These are phyloP conservation scores for Gossypium lobatum DNA, from an alignment of 441 rosid genomes.

Conservation along the genomic window DNA sequence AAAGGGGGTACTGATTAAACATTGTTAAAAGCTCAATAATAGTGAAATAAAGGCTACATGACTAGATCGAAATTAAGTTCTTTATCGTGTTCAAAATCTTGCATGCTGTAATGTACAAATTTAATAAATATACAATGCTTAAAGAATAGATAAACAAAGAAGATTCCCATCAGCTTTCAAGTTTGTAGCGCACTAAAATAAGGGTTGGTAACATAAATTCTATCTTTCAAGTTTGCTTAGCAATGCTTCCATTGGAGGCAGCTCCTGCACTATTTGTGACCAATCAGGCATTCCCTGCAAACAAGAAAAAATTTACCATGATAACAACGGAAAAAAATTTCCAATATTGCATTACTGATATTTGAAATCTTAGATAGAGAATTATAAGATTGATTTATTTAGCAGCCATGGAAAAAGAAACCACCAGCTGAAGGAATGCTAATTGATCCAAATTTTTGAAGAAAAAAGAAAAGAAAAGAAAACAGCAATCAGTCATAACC, in stretches of 20 bases:
- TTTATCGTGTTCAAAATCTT: not conserved
- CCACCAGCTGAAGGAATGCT: not conserved
- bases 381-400: not conserved
- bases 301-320: not conserved
- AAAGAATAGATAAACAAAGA: not conserved
- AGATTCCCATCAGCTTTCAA: not conserved
- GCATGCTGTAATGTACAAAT: not conserved
- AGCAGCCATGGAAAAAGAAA: not conserved
- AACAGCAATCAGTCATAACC: not conserved
- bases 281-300: slow-evolving; percentile 91
- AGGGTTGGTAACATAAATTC: slow-evolving; percentile 1
- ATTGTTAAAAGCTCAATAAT: not conserved
- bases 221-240: slow-evolving; percentile 83
- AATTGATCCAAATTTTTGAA: not conserved
- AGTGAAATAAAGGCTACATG: not conserved
- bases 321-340: not conserved
- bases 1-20: not conserved
- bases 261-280: slow-evolving; percentile 71
- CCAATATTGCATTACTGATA: not conserved
- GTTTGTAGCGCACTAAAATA: not conserved
- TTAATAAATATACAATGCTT: not conserved
- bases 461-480: not conserved
- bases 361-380: too few relatives aligned
- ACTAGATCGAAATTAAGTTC: not conserved
- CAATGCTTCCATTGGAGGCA: slow-evolving; percentile 76